Evolutionary conservation across 2,329 filamentous ascomycete species (phyloP), one percentile per base, ranked within the genome.

Genomic region (Westerdykella ornata): DNA sequence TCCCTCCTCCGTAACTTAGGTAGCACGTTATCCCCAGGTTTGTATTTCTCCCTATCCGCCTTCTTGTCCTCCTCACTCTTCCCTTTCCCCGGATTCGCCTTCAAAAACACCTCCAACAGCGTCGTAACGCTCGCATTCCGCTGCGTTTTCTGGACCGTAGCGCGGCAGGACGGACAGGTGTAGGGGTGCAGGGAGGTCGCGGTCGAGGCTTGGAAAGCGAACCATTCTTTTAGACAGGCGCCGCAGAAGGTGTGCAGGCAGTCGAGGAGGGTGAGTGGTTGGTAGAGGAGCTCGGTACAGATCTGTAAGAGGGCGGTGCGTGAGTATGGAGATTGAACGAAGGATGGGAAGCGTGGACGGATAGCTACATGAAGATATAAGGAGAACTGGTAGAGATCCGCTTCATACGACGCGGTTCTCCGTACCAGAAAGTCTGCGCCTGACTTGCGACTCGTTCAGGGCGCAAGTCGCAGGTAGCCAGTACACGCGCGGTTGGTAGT

Each of bases 171-270:
- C 31, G 92, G 92, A 69, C 92, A 98, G 35, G 88, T 96, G 65
- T 88, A 94, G 35, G 75, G 76, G 39, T 74, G 69, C 3, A 56
- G 72, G 46, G 55, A 75, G 58, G 52, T 76, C 33, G 76, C 76
- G 12, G 74, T 72, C 20, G 74, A 72, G 29, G 82, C 81, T 65
- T 95, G 88, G 67, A 81, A 92, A 48, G 74, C 72, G 63, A 97
- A 98, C 92, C 92, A 98, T 71, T 94, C 88, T 66, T 94, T 95
- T 44, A 97, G 68, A 62, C 92, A 98, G 30, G 86, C 85, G 49
- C 89, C 92, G 72, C 92, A 98, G 68, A 94, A 98, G 35, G 90
- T 96, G 69, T 95, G 88, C 34, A 95, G 78, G 63, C 88, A 95
- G 72, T 95, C 87, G 65, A 95, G 85, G 37, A 94, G 80, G 19